Percentiles rank a stretch among this genome's conserved stretches.
These are phyloP conservation scores for Aspergillus fumigatus DNA, from an alignment of 2,329 filamentous ascomycete species.

Conservation along the genomic window DNA sequence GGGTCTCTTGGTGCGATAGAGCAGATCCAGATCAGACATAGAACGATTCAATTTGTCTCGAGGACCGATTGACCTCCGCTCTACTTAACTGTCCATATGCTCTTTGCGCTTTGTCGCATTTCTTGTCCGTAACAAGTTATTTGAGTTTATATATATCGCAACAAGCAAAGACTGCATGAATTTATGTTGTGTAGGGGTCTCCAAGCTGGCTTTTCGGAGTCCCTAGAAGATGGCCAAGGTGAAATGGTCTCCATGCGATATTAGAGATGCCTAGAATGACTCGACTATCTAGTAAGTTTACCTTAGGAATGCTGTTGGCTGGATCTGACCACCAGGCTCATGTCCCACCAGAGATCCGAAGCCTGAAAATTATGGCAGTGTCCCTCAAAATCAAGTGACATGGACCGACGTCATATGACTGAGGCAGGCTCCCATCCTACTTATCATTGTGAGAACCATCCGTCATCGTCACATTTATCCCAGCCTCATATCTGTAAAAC, in stretches of 20 bases:
- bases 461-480: background rate
- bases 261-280: too few relatives aligned
- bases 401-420: conserved; percentile 10
- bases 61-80: background rate
- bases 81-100: background rate
- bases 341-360: background rate
- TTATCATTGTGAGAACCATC: background rate
- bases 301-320: too few relatives aligned
- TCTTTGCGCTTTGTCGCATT: background rate
- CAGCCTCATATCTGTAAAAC: background rate
- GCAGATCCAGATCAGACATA: background rate
- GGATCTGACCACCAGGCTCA: too few relatives aligned
- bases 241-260: too few relatives aligned
- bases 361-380: background rate
- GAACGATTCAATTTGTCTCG: background rate
- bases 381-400: conserved; percentile 6
- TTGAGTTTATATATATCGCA: background rate
- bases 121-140: background rate
- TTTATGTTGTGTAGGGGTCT: too few relatives aligned
- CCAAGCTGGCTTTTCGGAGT: too few relatives aligned
- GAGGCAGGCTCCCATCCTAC: conserved; percentile 8
- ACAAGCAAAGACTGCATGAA: background rate
- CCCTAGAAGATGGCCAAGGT: too few relatives aligned
- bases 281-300: too few relatives aligned
- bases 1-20: background rate